These are phyloP conservation scores for Kazachstania africana DNA, from an alignment of 805 yeast species.

Conservation along the genomic window DNA sequence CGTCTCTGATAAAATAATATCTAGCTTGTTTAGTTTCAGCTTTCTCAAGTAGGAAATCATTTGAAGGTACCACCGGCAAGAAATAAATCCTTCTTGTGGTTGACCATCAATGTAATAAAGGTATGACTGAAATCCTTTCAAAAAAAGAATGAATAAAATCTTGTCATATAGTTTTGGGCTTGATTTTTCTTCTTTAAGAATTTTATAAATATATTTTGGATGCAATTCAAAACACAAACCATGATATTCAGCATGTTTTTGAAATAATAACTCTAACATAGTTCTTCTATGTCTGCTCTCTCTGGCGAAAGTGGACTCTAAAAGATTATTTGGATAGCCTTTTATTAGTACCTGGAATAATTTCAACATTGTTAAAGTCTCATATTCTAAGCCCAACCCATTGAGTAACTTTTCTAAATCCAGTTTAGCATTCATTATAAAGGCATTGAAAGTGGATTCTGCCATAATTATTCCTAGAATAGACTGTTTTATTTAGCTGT, in stretches of 20 bases:
- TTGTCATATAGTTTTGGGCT: not conserved
- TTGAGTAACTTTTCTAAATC: no score
- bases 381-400: no score
- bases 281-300: no score
- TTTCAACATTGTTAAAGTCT: no score
- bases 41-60: constrained; percentile 8
- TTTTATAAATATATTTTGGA: not conserved
- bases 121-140: not conserved
- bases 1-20: constrained; percentile 3
- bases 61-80: constrained; percentile 14
- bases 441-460: no score
- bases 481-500: no score
- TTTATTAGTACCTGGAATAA: no score
- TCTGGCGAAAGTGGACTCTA: no score
- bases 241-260: not conserved
- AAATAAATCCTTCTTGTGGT: constrained; percentile 7
- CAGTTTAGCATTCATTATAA: no score
- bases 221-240: not conserved
- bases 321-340: no score
- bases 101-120: constrained; percentile 3
- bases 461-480: no score
- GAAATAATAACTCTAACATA: not conserved
- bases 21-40: not conserved
- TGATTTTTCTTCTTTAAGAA: not conserved
- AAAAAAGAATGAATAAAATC: no score